Evolutionary conservation across 1,284 basidiomycete genomes (phyloP).

Genomic region (Limonomyces culmigenus): DNA sequence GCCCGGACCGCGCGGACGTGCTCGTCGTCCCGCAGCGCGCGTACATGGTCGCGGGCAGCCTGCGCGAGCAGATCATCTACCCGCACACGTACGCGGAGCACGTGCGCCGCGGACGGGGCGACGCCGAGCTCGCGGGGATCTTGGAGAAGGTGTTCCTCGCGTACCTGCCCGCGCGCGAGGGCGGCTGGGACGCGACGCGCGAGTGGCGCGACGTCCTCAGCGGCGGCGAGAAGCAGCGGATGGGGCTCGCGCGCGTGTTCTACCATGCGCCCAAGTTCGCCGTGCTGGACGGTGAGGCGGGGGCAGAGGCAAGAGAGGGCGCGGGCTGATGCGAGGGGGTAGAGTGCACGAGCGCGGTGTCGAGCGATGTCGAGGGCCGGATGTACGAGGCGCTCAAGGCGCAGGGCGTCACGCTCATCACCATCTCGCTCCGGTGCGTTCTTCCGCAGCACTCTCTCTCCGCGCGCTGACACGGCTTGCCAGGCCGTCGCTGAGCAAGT

Average conservation of each 20-base stretch:
- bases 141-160: constrained; percentile 70
- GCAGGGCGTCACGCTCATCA: constrained; percentile 87
- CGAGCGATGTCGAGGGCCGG: constrained; percentile 87
- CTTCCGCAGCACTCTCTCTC: constrained; percentile 1
- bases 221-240: constrained; percentile 93
- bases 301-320: no score
- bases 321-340: no score
- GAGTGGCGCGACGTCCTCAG: constrained; percentile 94
- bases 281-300: constrained; percentile 48
- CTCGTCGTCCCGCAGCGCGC: constrained; percentile 88
- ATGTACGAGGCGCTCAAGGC: constrained; percentile 94
- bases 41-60: constrained; percentile 76
- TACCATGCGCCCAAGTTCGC: constrained; percentile 73
- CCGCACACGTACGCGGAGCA: constrained; percentile 76
- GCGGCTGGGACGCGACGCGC: constrained; percentile 79
- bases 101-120: constrained; percentile 40
- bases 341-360: constrained; percentile 95
- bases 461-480: background rate
- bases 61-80: constrained; percentile 82
- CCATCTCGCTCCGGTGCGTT: constrained; percentile 63
- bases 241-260: constrained; percentile 75
- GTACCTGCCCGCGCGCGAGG: constrained; percentile 79
- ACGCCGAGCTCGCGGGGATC: constrained; percentile 57
- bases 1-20: constrained; percentile 37
- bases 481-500: constrained; percentile 66